Conservation (phyloP, 495 filamentous ascomycete species). For the Cercophora samala region DNA sequence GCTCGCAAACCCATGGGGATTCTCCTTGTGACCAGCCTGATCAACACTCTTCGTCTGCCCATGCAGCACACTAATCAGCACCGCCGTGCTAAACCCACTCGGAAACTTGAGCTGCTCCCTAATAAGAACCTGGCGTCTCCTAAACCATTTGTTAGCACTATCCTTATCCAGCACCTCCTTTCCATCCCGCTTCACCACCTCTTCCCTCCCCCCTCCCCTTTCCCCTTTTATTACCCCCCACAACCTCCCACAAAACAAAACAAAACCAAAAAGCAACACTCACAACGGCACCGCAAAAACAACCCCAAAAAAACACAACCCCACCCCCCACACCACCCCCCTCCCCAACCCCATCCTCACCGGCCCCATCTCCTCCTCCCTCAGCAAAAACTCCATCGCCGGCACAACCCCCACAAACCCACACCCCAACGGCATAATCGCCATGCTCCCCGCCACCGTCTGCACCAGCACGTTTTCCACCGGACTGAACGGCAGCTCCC, state of each 20-base stretch:
- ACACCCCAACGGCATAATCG: slow-evolving; percentile 94
- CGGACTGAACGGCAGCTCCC: slow-evolving; percentile 80
- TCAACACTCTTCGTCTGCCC: slow-evolving; percentile 42
- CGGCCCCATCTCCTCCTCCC: slow-evolving; percentile 70
- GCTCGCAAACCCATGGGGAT: slow-evolving; percentile 29
- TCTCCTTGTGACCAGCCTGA: slow-evolving; percentile 14
- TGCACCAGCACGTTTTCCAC: slow-evolving; percentile 98
- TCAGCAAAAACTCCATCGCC: slow-evolving; percentile 82
- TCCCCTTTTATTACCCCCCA: too few relatives aligned
- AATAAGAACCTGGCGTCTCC: slow-evolving; percentile 75
- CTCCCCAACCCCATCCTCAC: slow-evolving; percentile 68
- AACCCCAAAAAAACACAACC: slow-evolving; percentile 91
- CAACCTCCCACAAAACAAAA: too few relatives aligned
- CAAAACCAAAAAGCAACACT: too few relatives aligned
- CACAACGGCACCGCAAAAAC: slow-evolving; percentile 91
- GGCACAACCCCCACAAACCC: slow-evolving; percentile 87
- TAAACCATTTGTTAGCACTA: too few relatives aligned
- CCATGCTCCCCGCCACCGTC: slow-evolving; percentile 90
- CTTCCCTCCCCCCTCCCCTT: too few relatives aligned
- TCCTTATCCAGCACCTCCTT: too few relatives aligned
- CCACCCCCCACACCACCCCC: slow-evolving; percentile 82
- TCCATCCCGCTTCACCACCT: too few relatives aligned
- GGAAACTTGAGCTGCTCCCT: slow-evolving; percentile 90
- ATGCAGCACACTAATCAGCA: slow-evolving; percentile 88
- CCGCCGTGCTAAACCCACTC: slow-evolving; percentile 88